A percentile compares a stretch with the other conserved stretches of the same genome.
Conservation (phyloP, 306 rosid genomes). For the Glycyrrhiza uralensis region DNA sequence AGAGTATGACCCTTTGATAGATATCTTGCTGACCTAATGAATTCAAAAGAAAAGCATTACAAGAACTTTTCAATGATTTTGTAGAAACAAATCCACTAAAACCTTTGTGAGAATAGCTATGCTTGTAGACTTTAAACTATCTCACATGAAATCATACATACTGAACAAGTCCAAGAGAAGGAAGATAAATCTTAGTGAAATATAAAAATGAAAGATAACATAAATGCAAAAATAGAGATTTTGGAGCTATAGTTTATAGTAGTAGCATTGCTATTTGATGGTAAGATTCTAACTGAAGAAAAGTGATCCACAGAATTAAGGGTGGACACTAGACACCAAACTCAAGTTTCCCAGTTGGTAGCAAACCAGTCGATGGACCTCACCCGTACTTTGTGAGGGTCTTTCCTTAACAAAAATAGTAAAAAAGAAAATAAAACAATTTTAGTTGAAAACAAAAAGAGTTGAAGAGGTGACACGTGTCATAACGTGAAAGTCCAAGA, state of each 20-base stretch:
- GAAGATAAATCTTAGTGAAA: neutral
- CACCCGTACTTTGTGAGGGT: too few relatives aligned
- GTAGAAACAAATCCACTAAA: neutral
- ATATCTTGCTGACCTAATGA: slow-evolving; percentile 71
- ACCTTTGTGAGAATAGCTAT: neutral
- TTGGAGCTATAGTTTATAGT: too few relatives aligned
- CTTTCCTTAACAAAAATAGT: too few relatives aligned
- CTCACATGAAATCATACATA: neutral
- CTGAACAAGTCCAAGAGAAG: neutral
- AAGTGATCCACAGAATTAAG: neutral
- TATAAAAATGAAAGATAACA: neutral
- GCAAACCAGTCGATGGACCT: neutral
- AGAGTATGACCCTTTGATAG: slow-evolving; percentile 62
- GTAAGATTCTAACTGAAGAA: neutral
- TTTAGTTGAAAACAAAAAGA: too few relatives aligned
- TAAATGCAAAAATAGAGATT: too few relatives aligned
- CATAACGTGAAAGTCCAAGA: too few relatives aligned
- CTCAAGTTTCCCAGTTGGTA: neutral
- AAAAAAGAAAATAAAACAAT: too few relatives aligned
- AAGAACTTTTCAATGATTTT: neutral
- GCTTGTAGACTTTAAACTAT: neutral
- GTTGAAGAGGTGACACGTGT: too few relatives aligned
- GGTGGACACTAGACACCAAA: neutral
- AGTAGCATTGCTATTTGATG: too few relatives aligned
- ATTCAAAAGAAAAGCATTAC: neutral